phyloP scores from a whole-genome alignment of 257 asterid species.

The Catharanthus roseus region DNA sequence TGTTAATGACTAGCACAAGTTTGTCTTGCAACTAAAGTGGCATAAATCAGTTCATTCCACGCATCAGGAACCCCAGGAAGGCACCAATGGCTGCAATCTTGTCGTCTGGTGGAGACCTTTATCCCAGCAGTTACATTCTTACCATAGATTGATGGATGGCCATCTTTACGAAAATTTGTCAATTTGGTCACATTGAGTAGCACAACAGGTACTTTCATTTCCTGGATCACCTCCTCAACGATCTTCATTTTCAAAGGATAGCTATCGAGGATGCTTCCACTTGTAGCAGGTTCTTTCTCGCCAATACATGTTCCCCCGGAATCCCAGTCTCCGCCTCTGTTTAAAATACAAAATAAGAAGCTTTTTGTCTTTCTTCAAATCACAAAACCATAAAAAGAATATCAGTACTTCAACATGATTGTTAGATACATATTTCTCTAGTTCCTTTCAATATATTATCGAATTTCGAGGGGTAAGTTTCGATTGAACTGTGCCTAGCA shows the following conservation, averaged over 20 bases:
- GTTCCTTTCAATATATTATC: background rate
- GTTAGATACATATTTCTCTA: background rate
- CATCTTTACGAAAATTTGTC: conserved; percentile 89
- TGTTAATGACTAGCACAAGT: conserved; percentile 19
- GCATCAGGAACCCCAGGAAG: conserved; percentile 96
- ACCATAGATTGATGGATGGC: conserved; percentile 88
- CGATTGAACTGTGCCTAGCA: background rate
- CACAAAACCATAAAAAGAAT: background rate
- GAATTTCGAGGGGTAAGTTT: background rate
- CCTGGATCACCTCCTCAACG: conserved; percentile 54
- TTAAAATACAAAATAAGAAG: background rate
- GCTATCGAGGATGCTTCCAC: conserved; percentile 59
- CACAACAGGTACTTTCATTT: conserved; percentile 50
- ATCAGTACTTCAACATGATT: background rate
- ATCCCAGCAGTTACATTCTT: conserved; percentile 42
- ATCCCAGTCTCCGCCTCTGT: conserved; percentile 99
- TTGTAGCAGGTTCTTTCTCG: conserved; percentile 66
- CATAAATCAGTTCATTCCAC: conserved; percentile 92
- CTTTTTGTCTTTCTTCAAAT: background rate
- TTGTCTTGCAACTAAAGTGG: conserved; percentile 48
- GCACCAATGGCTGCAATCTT: conserved; percentile 99
- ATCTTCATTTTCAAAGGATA: conserved; percentile 87
- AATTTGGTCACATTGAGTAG: conserved; percentile 62
- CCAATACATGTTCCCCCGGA: conserved; percentile 90
- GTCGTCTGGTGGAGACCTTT: conserved; percentile 62